Evolutionary conservation across 805 yeast species (phyloP), one percentile per base, ranked within the genome.

Genomic region (Lachancea lanzarotensis): DNA sequence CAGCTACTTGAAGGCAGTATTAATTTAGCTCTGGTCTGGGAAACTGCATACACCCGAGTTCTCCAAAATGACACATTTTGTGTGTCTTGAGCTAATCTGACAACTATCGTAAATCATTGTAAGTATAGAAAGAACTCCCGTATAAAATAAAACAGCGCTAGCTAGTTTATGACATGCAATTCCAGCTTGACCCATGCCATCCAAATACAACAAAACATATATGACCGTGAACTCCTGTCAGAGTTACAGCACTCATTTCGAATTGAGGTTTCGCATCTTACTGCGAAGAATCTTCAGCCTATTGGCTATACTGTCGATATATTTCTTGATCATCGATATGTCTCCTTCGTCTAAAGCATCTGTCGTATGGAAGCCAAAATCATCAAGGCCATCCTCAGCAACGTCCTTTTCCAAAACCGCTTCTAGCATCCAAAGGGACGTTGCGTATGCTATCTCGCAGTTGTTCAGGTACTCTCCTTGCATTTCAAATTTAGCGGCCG

Each of bases 341-440:
- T 91, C 98, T 40, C 82, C 87, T 3, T 70, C 75, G 56, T 86
- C 95, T 47, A 90, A 69, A 19, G 66, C 70, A 13, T 65, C 70
- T 10, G 60, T 57, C 20, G 60, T 58, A 19, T 70, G 70, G 15
- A 66, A 71, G 27, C 47, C 46, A 16, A 38, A 35, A 18, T 50
- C 50, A n/a, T 45, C 51, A 34, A 41, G 44, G 18, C 42, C 42
- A 31, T 57, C 63, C 19, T 52, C 57, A 17, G 63, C 68, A 11
- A 52, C 57, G 26, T 65, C 69, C 30, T 67, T 63, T 47, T 84
- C 91, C 43, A 89, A 65, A 22, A 91, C 69, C 1, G 96, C 88
- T 59, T 88, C 95, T 57, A 91, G 70, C 96, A 91, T 88, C 97
- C 97, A 91, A 42, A 91, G 78, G 0, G 96, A 82, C 0, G 96